Evolutionary conservation across 2,329 filamentous ascomycete species (phyloP).

Genomic region (Curvularia hawaiiensis): DNA sequence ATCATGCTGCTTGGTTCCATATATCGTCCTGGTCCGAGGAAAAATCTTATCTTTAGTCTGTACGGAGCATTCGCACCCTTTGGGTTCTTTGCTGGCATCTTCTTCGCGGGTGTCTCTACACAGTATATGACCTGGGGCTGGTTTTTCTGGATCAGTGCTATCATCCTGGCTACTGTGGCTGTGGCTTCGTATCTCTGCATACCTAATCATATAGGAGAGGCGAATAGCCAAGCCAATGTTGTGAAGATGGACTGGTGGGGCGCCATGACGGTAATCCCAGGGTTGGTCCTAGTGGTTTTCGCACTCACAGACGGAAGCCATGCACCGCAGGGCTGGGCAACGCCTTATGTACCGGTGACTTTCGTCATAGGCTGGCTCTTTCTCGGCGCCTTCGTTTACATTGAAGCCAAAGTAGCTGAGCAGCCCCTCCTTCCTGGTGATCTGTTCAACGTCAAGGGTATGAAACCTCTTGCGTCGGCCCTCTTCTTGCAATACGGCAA

Average conservation of each 20-base stretch:
- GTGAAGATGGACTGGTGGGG: slow-evolving; percentile 49
- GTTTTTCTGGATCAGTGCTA: slow-evolving; percentile 44
- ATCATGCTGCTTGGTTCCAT: slow-evolving; percentile 68
- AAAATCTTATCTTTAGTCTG: slow-evolving; percentile 69
- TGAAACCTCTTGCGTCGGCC: slow-evolving; percentile 53
- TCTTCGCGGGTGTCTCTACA: slow-evolving; percentile 42
- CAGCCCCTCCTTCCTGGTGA: slow-evolving; percentile 73
- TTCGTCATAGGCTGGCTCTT: slow-evolving; percentile 67
- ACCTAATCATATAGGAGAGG: slow-evolving; percentile 26
- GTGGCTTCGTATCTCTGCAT: slow-evolving; percentile 39
- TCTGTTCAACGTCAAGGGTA: slow-evolving; percentile 71
- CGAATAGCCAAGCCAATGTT: slow-evolving; percentile 2
- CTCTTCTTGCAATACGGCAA: slow-evolving; percentile 53
- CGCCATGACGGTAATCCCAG: slow-evolving; percentile 49
- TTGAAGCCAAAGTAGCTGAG: slow-evolving; percentile 72
- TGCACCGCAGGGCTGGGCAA: slow-evolving; percentile 72
- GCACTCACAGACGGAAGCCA: slow-evolving; percentile 76
- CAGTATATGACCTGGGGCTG: slow-evolving; percentile 41
- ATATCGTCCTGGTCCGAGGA: slow-evolving; percentile 71
- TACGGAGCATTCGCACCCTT: slow-evolving; percentile 60
- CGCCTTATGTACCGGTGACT: slow-evolving; percentile 71
- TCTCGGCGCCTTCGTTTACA: slow-evolving; percentile 66
- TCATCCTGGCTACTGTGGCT: slow-evolving; percentile 40
- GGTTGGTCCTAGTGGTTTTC: slow-evolving; percentile 72
- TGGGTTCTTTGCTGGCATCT: slow-evolving; percentile 50